Percentiles rank a stretch among this genome's conserved stretches.
These are phyloP conservation scores for Lizonia empirigonia DNA, from an alignment of 2,329 filamentous ascomycete species.

Conservation along the genomic window DNA sequence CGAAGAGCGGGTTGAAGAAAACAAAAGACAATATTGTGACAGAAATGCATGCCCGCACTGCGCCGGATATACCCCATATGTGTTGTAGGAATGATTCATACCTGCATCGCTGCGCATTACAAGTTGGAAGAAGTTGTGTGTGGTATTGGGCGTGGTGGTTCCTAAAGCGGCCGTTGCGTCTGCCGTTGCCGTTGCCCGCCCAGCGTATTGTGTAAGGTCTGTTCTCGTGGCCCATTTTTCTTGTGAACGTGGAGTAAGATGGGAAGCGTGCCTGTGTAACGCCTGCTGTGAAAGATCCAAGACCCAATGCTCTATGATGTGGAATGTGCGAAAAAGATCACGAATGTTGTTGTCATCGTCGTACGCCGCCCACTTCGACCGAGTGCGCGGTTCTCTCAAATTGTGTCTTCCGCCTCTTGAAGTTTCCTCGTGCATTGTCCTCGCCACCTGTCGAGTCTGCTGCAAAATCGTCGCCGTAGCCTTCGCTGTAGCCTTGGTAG, in stretches of 20 bases:
- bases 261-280: slow-evolving; percentile 8
- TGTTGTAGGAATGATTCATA: slow-evolving; percentile 19
- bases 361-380: slow-evolving; percentile 45
- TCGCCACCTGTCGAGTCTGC: slow-evolving; percentile 74
- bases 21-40: slow-evolving; percentile 14
- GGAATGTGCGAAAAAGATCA: slow-evolving; percentile 14
- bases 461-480: slow-evolving; percentile 70
- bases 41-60: slow-evolving; percentile 1
- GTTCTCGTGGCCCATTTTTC: slow-evolving; percentile 10
- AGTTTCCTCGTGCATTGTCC: slow-evolving; percentile 57
- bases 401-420: slow-evolving; percentile 44
- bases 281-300: slow-evolving; percentile 11
- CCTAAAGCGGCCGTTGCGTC: not conserved
- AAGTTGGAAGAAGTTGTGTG: slow-evolving; percentile 4
- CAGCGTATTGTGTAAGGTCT: slow-evolving; percentile 7
- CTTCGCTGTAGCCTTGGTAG: slow-evolving; percentile 76
- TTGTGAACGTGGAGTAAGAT: slow-evolving; percentile 8
- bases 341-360: slow-evolving; percentile 32
- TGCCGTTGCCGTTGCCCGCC: not conserved
- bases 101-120: slow-evolving; percentile 20
- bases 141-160: not conserved
- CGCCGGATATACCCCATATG: slow-evolving; percentile 16
- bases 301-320: slow-evolving; percentile 14
- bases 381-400: slow-evolving; percentile 44
- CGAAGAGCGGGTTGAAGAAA: slow-evolving; percentile 12